Evolutionary conservation across 352 stramenopile species (phyloP), one percentile per base, ranked within the genome.

Genomic region (Peronosclerospora sorghi): DNA sequence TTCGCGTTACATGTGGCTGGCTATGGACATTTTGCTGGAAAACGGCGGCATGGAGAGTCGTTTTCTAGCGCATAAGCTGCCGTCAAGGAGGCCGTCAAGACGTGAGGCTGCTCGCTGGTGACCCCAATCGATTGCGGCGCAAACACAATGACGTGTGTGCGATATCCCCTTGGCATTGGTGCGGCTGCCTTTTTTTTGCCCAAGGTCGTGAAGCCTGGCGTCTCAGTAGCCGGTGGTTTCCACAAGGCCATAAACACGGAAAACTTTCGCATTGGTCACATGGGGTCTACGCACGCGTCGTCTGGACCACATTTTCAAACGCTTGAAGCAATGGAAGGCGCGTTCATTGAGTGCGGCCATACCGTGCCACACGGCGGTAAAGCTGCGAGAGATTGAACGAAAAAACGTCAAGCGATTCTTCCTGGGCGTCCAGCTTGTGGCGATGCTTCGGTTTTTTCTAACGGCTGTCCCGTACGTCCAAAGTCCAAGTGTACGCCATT

Each of bases 221-320:
- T 88, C 20, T 88, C 76, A 41, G 60, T 88, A 12, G 73, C 76
- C 7, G 76, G 76, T 4, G 76, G 73, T 1, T 55, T 88, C 19
- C 76, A 85, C 64, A 83, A 83, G 48, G 51, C 78, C 35, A 88
- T 88, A 55, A 88, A 88, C 68, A 85, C 64, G 18, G 66, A 88
- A 41, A 86, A 88, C 65, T 88, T 88, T 50, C 76, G 76, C 28
- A 88, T 88, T 44, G 76, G 76, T 28, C 76, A 88, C 66, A 88
- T 88, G 76, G 76, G 76, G 9, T 73, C 73, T 30, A 85, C n/a
- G 71, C 56, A 81, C 76, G 32, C 72, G 76, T 24, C 68, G 73
- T 34, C 49, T 86, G 38, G 76, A 88, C 40, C 76, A 88, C 54
- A 65, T 75, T 18, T 30, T 84, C 15, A 83, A 80, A 86, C 73